These are phyloP conservation scores for Bruguiera gymnorhiza DNA, from an alignment of 345 rosid genomes.

Conservation along the genomic window DNA sequence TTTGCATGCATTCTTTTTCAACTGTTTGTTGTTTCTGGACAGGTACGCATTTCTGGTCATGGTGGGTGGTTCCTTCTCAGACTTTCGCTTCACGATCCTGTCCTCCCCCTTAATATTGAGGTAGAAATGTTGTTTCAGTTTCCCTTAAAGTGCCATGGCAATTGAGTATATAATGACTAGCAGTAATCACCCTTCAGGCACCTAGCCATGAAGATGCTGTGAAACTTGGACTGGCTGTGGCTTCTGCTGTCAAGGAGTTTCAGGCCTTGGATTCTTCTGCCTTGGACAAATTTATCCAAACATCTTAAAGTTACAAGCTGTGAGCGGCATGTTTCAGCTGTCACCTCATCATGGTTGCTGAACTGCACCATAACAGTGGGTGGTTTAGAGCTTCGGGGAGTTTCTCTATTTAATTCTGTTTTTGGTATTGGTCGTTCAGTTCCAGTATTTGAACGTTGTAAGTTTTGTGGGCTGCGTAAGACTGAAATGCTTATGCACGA, in stretches of 20 bases:
- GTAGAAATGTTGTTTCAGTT: conserved; percentile 30
- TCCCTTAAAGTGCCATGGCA: neutral
- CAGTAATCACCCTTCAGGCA: conserved; percentile 39
- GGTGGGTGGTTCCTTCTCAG: conserved; percentile 99
- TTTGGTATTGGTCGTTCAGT: neutral
- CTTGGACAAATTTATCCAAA: conserved; percentile 57
- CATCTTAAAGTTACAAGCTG: conserved; percentile 5
- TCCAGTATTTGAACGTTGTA: neutral
- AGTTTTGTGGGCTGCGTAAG: neutral
- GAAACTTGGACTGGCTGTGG: conserved; percentile 68
- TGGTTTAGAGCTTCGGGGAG: neutral
- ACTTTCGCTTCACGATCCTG: conserved; percentile 96
- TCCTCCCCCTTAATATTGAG: conserved; percentile 98
- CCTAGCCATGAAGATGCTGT: conserved; percentile 70
- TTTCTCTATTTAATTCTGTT: neutral
- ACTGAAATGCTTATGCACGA: neutral
- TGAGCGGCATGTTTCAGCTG: neutral
- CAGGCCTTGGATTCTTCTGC: conserved; percentile 77
- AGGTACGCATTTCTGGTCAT: conserved; percentile 87
- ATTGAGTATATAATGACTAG: conserved; percentile 3
- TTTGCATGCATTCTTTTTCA: neutral
- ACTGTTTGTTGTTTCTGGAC: conserved; percentile 2
- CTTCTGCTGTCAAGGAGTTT: conserved; percentile 63
- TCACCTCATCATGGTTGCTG: neutral
- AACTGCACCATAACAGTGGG: neutral